phyloP scores from a whole-genome alignment of 768 basidiomycete species.

The Ramaria sp. region DNA sequence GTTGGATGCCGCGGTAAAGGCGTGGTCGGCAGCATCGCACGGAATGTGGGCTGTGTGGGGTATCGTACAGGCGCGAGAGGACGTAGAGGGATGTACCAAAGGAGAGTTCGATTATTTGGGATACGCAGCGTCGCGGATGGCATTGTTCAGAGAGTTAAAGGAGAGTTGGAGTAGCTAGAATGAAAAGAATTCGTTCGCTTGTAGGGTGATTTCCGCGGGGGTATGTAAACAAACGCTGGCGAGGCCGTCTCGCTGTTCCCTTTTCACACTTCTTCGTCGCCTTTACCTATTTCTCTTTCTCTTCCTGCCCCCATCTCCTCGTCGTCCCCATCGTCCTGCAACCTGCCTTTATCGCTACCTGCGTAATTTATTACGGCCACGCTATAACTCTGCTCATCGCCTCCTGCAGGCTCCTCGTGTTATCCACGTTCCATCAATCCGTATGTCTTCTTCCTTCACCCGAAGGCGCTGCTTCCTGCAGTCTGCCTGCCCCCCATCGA shows the following conservation, averaged over 20 bases:
- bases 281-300: neutral
- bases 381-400: neutral
- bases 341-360: no score
- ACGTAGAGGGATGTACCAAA: conserved; percentile 20
- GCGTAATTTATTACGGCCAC: neutral
- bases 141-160: conserved; percentile 39
- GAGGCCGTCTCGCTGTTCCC: neutral
- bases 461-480: conserved; percentile 1
- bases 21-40: conserved; percentile 87
- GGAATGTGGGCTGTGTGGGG: conserved; percentile 96
- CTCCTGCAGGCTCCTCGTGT: neutral
- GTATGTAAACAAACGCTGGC: neutral
- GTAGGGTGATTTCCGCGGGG: neutral
- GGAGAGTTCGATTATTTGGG: conserved; percentile 82
- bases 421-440: conserved; percentile 2
- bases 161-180: no score
- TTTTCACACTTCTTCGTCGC: neutral
- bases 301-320: neutral
- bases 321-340: neutral
- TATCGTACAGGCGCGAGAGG: conserved; percentile 78
- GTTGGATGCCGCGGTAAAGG: conserved; percentile 68
- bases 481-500: neutral
- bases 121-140: conserved; percentile 65
- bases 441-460: neutral
- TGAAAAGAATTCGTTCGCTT: neutral